Base-by-base conservation (phyloP, 148 eudicot genomes). In the Diospyros lotus region DNA sequence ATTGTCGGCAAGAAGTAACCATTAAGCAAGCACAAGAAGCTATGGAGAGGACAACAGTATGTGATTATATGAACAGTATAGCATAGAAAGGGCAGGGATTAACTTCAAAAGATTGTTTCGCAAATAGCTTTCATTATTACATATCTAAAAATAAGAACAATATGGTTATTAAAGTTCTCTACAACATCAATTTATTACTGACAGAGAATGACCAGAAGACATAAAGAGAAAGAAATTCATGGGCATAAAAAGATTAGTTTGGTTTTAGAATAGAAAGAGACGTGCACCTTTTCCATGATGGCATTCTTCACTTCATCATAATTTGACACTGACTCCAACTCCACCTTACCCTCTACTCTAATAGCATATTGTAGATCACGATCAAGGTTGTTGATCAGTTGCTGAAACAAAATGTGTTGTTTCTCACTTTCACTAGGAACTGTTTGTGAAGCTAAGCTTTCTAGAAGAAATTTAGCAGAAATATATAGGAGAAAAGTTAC, bases 331-430 rank as follows among this genome's bases (percentile, higher is more conserved):
- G 77, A 65, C 66, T 91, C 88, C 82, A 96, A 65, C 76, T 93
- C 97, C 98, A 91, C 88, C 88, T 96, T 96, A 58, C 99, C 99
- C 89, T 96, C 99, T 78, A 96, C 99, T 83, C 84, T 83, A 59
- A 96, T 88, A 77, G 99, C 97, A 88, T 96, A 96, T 89, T 93
- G 94, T 75, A 96, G 86, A 84, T 96, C 99, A 75, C 99, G 97
- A 77, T 96, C 99, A 78, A 96, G 98, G 80, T 96, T 96, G 76
- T 89, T 86, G 69, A 93, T 86, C 18, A 96, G 80, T 91, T 80
- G 92, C 99, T 96, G 94, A 62, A 79, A 80, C 66, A 60, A 81
- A 76, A 53, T 66, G 17, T 51, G 44, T 43, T 66, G 17, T 51
- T 43, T 43, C 62, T 70, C 48, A 66, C 64, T 61, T 73, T 74